These are phyloP conservation scores for Penicillium robsamsonii DNA, from an alignment of 495 filamentous ascomycete genomes.

Conservation along the genomic window DNA sequence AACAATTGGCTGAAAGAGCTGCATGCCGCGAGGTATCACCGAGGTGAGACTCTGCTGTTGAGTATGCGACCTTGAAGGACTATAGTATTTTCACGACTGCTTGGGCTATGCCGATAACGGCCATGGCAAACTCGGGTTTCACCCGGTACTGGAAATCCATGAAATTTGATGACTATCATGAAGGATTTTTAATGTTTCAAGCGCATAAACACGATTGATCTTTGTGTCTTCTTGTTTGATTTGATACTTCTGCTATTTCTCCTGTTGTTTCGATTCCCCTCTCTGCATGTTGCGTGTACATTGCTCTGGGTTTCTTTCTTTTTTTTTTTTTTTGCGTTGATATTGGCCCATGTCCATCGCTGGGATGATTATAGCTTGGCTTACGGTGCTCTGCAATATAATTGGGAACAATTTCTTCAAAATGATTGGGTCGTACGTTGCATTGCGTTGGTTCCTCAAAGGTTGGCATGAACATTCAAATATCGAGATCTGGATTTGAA, in stretches of 20 bases:
- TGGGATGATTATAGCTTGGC: constrained; percentile 17
- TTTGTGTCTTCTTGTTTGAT: constrained; percentile 12
- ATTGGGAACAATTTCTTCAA: constrained; percentile 3
- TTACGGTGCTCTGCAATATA: constrained; percentile 6
- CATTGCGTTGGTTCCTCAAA: background rate
- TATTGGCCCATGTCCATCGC: constrained; percentile 13
- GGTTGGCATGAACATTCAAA: too few relatives aligned
- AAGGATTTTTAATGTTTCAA: constrained; percentile 21
- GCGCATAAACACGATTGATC: constrained; percentile 20
- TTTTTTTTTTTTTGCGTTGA: constrained; percentile 10
- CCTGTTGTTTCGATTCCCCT: constrained; percentile 33
- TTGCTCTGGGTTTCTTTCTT: constrained; percentile 12
- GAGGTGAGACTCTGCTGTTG: constrained; percentile 2
- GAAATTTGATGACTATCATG: constrained; percentile 21
- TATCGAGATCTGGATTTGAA: background rate
- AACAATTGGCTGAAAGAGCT: constrained; percentile 36
- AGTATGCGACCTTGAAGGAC: constrained; percentile 4
- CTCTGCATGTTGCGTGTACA: constrained; percentile 29
- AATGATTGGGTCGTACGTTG: background rate
- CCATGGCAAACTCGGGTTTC: constrained; percentile 4
- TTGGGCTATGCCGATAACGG: constrained; percentile 1
- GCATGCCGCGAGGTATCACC: constrained; percentile 40
- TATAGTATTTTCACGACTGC: constrained; percentile 22
- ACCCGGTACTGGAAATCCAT: constrained; percentile 2
- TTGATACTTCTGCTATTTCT: constrained; percentile 17